phyloP scores from a whole-genome alignment of 352 stramenopile species.

The Globisporangium splendens region DNA sequence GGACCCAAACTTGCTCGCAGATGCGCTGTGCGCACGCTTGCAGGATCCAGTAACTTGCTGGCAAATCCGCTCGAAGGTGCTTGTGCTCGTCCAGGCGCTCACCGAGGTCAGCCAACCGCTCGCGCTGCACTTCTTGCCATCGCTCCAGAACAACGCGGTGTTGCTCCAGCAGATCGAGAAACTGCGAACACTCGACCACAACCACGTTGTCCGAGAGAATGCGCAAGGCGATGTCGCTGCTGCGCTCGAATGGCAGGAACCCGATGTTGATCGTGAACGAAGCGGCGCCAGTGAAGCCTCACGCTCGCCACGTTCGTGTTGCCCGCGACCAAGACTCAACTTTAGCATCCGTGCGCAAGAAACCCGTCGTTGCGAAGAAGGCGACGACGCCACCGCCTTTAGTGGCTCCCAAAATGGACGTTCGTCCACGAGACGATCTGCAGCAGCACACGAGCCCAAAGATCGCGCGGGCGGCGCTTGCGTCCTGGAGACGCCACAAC shows the following conservation, averaged over 20 bases:
- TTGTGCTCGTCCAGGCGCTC: slow-evolving; percentile 56
- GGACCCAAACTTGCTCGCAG: slow-evolving; percentile 21
- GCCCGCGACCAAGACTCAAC: background rate
- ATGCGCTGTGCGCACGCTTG: slow-evolving; percentile 36
- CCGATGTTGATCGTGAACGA: slow-evolving; percentile 32
- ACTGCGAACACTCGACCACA: slow-evolving; percentile 32
- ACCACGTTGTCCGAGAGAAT: slow-evolving; percentile 41
- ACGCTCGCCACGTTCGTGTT: slow-evolving; percentile 16
- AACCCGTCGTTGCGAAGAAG: slow-evolving; percentile 6
- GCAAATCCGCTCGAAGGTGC: slow-evolving; percentile 50
- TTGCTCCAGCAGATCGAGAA: slow-evolving; percentile 33
- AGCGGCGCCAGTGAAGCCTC: background rate
- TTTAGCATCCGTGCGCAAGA: slow-evolving; percentile 10
- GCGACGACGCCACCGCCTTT: slow-evolving; percentile 13
- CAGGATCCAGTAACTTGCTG: slow-evolving; percentile 31
- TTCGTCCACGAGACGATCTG: background rate
- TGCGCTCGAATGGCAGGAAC: slow-evolving; percentile 45
- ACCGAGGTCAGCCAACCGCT: slow-evolving; percentile 38
- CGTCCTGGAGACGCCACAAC: slow-evolving; percentile 37
- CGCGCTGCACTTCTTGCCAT: slow-evolving; percentile 24
- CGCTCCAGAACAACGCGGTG: slow-evolving; percentile 19
- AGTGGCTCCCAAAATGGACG: slow-evolving; percentile 19
- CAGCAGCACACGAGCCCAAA: slow-evolving; percentile 33
- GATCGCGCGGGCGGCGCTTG: slow-evolving; percentile 30
- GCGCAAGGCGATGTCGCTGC: slow-evolving; percentile 53